phyloP scores from a whole-genome alignment of 768 basidiomycete species.

The Tylopilus subfusipes region DNA sequence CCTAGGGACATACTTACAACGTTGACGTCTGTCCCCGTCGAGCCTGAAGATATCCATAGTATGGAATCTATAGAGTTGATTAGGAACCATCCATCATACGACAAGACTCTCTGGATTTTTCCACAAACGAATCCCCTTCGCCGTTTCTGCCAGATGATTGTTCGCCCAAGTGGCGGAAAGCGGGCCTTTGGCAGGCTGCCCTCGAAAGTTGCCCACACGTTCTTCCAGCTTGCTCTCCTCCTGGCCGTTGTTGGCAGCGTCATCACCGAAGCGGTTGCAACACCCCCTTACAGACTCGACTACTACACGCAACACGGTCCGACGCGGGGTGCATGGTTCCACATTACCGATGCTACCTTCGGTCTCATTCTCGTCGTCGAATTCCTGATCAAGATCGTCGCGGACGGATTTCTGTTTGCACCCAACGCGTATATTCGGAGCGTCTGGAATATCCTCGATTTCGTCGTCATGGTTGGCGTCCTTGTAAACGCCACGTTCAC shows the following conservation, averaged over 20 bases:
- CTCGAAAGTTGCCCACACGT: conserved; percentile 57
- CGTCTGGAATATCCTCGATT: conserved; percentile 90
- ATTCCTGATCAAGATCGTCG: conserved; percentile 85
- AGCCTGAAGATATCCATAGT: conserved; percentile 56
- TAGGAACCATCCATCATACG: conserved; percentile 81
- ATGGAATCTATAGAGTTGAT: conserved; percentile 87
- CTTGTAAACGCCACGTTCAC: conserved; percentile 70
- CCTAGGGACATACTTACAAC: conserved; percentile 67
- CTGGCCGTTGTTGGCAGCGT: conserved; percentile 77
- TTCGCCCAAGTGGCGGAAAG: conserved; percentile 77
- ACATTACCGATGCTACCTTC: conserved; percentile 71
- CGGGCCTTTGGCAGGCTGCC: conserved; percentile 77
- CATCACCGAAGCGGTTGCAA: conserved; percentile 80
- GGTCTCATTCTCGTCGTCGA: conserved; percentile 72
- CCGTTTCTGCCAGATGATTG: conserved; percentile 74
- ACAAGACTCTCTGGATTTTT: conserved; percentile 87
- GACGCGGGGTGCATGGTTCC: conserved; percentile 77
- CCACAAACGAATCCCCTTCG: conserved; percentile 75
- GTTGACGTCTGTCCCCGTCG: conserved; percentile 44
- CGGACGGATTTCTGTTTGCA: conserved; percentile 87
- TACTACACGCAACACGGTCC: conserved; percentile 61
- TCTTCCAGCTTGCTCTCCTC: conserved; percentile 76
- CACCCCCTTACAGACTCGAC: conserved; percentile 74
- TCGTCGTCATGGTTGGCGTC: conserved; percentile 75
- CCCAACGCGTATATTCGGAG: conserved; percentile 90